Evolutionary conservation across 345 rosid genomes (phyloP).

Genomic region (Firmiana major): DNA sequence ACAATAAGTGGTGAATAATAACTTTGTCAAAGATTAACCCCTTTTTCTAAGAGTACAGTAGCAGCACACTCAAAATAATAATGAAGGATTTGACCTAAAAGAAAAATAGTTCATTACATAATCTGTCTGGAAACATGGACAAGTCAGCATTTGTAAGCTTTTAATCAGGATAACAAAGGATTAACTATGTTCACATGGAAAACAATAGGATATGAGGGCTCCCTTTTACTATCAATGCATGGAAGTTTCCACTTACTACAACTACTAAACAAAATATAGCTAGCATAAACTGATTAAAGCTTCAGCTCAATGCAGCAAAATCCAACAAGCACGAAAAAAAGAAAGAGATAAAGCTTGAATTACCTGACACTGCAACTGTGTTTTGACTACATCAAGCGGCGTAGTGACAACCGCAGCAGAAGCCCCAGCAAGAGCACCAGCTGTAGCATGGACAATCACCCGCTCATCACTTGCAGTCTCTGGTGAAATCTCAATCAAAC

Average conservation of each 20-base stretch:
- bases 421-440: conserved; percentile 96
- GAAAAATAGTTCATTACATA: background rate
- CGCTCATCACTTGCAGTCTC: conserved; percentile 64
- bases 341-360: background rate
- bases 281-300: background rate
- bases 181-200: background rate
- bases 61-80: background rate
- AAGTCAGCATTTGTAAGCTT: background rate
- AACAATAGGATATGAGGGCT: background rate
- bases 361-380: conserved; percentile 99
- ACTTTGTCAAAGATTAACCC: background rate
- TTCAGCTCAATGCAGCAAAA: background rate
- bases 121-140: background rate
- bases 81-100: background rate
- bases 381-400: conserved; percentile 75
- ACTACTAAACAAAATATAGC: background rate
- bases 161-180: background rate
- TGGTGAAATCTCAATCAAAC: conserved; percentile 67
- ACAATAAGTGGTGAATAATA: background rate
- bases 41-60: background rate
- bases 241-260: background rate
- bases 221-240: background rate
- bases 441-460: conserved; percentile 83
- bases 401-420: conserved; percentile 61
- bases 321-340: background rate